Evolutionary conservation across 192 early-diverging fungal species (phyloP), one percentile per base, ranked within the genome.

Genomic region (Coemansia sp.): DNA sequence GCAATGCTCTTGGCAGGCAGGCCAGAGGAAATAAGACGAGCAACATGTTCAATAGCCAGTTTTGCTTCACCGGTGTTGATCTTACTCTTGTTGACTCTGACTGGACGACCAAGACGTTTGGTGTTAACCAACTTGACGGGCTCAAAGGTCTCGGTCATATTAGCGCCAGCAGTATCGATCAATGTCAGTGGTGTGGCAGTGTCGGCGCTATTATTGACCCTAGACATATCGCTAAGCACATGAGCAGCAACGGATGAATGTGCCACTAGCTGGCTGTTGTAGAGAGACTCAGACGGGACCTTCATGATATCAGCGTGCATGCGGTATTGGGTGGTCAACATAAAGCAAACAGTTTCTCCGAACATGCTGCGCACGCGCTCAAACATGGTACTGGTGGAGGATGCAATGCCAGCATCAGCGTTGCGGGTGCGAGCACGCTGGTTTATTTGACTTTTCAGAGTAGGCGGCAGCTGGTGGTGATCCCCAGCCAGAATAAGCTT

Each of bases 401-500:
- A 38, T 12, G 44, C 28, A 16, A 4, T 26, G 28, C 51, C 47
- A 25, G 32, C 38, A 44, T 9, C 38, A 16, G 38, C 38, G 14
- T 44, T 44, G 7, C 38, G 38, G 12, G 14, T 44, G 38, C 38
- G 38, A 44, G 38, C 38, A 14, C 4, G 16, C 31, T 44, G 23
- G 27, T 30, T 61, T 18, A 27, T 49, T 8, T 48, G 34, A 12
- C 62, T 48, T 12, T 44, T 60, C 53, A 94, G 82, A 1, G 94
- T 97, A 6, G 95, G 95, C 28, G 93, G 92, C 51, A 96, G 70
- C 65, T 96, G 94, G 55, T 89, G 78, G 74, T 93, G 92, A 69
- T 96, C 94, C 7, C 95, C 95, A 4, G 95, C 95, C 18, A 97
- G 69, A 25, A 97, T 84, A 6, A 90, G 82, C 53, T 83, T 85